Base-by-base conservation (phyloP, 2,329 filamentous ascomycete genomes). In the Stachybotrys echinatus region DNA sequence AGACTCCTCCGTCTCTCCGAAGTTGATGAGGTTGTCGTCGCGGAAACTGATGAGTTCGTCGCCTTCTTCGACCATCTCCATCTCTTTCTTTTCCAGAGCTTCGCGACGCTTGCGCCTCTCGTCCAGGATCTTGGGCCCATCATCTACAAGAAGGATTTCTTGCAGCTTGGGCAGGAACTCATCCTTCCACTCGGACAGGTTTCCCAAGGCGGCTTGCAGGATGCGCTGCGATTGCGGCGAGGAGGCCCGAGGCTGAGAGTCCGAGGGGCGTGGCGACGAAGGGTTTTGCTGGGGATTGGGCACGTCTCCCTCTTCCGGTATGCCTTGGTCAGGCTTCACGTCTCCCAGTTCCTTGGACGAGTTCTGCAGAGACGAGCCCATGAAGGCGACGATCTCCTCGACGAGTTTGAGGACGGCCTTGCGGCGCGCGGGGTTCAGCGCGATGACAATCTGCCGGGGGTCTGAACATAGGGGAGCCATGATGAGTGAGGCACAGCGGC, bases 101-200 rank as follows among this genome's bases (percentile, higher is more conserved):
- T 74, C 72, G 17, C 65, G 66, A 40, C 75, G 74, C 58, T 69
- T 71, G 47, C 69, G 68, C 20, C 78, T 70, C 55, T 76, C 74
- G 14, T 69, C 72, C 42, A 70, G 57, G 45, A 78, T 74, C 59
- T 73, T 74, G 52, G 65, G 65, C 31, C 73, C 73, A 49, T 80
- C 76, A 12, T 74, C 66, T 3, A 74, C 69, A 12, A 79, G 73
- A 12, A 84, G 69, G 4, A 90, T 79, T 57, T 92, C 86, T 45
- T 83, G 84, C 1, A 95, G 74, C 42, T 85, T 80, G 18, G 76
- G 70, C n/a, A 91, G 74, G 2, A 92, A 84, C 27, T 82, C 77
- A 22, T 81, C 77, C 51, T 84, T 76, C 92, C 91, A 96, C n/a
- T 83, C 79, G 54, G 90, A 83, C 59, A 92, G 89, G 60, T 88